Conservation (phyloP, 2,329 filamentous ascomycete genomes). For the Nigrospora oryzae region DNA sequence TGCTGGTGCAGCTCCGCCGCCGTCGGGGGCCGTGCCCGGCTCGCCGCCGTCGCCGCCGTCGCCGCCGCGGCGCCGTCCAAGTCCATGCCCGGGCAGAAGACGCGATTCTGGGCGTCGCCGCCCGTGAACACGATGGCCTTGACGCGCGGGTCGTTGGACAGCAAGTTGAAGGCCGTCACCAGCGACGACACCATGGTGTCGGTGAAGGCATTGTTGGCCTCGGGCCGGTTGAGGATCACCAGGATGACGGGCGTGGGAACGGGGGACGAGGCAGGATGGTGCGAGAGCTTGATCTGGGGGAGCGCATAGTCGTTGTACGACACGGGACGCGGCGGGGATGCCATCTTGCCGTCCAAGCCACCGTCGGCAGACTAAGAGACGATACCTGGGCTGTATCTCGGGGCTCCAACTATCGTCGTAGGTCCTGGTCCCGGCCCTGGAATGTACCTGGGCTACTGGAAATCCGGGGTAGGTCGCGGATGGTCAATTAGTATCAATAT, state of each 20-base stretch:
- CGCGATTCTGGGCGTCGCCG: conserved; percentile 34
- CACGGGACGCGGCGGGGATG: conserved; percentile 9
- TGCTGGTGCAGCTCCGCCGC: conserved; percentile 1
- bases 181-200: conserved; percentile 54
- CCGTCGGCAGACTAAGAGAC: too few species aligned
- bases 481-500: too few species aligned
- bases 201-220: conserved; percentile 63
- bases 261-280: conserved; percentile 40
- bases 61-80: conserved; percentile 25
- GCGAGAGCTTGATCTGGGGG: conserved; percentile 36
- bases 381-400: too few species aligned
- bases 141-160: conserved; percentile 46
- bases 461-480: too few species aligned
- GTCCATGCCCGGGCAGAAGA: conserved; percentile 54
- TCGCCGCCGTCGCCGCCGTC: conserved; percentile 6
- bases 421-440: too few species aligned
- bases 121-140: conserved; percentile 46
- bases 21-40: neutral
- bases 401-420: too few species aligned
- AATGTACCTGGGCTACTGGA: too few species aligned
- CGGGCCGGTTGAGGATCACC: conserved; percentile 55
- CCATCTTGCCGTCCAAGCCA: neutral
- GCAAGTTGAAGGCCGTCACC: conserved; percentile 38
- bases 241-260: conserved; percentile 53
- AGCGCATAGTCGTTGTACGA: conserved; percentile 33